Conservation (phyloP, 1,139 yeast genomes). For the Blastobotrys raffinosifermentans region DNA sequence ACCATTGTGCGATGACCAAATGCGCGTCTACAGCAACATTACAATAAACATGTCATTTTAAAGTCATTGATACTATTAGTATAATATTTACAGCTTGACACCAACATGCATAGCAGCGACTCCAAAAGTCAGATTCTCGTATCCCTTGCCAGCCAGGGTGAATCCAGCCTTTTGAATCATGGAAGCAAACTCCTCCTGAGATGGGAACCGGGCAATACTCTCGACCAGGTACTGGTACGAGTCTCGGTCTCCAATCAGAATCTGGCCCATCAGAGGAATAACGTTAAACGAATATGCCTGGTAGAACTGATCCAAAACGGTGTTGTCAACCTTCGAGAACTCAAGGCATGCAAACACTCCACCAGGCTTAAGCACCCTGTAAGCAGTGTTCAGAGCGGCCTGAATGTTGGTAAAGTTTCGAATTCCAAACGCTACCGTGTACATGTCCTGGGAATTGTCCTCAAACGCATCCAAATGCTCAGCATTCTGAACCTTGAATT, state of each 20-base stretch:
- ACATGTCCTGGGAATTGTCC: slow-evolving; percentile 85
- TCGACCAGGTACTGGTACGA: slow-evolving; percentile 95
- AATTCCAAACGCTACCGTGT: slow-evolving; percentile 96
- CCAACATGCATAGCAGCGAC: slow-evolving; percentile 96
- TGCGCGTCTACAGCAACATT: too few relatives aligned
- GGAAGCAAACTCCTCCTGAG: slow-evolving; percentile 79
- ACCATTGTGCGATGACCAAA: too few relatives aligned
- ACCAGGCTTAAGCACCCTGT: slow-evolving; percentile 95
- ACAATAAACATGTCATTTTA: too few relatives aligned
- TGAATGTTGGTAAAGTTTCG: slow-evolving; percentile 94
- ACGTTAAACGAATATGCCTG: slow-evolving; percentile 84
- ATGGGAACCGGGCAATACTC: slow-evolving; percentile 85
- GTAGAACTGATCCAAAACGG: slow-evolving; percentile 66
- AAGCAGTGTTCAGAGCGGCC: slow-evolving; percentile 88
- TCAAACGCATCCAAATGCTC: slow-evolving; percentile 79
- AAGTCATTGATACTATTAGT: too few relatives aligned
- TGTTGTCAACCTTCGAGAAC: slow-evolving; percentile 85
- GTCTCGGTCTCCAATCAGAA: slow-evolving; percentile 90
- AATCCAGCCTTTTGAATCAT: slow-evolving; percentile 97
- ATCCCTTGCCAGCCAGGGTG: slow-evolving; percentile 86
- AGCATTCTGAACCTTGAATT: slow-evolving; percentile 86
- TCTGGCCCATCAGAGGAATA: slow-evolving; percentile 92
- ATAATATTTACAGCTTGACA: slow-evolving; percentile 59
- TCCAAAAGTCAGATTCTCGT: slow-evolving; percentile 94
- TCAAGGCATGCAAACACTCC: slow-evolving; percentile 97